phyloP scores from a whole-genome alignment of 2,329 filamentous ascomycete species.

The Beauveria caledonica region DNA sequence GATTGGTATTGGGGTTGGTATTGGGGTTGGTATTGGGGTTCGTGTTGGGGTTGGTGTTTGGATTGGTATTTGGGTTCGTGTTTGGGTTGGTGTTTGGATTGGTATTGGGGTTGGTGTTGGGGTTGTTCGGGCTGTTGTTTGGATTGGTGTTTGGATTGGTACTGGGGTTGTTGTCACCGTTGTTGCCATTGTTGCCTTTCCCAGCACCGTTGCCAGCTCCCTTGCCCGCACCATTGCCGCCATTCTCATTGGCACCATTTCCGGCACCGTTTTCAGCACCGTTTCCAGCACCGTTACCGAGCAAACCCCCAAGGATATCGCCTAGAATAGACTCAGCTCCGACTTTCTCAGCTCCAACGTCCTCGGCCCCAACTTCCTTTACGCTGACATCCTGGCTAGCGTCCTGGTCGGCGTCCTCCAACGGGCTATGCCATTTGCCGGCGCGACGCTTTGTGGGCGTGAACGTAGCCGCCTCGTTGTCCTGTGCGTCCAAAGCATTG shows the following conservation, averaged over 20 bases:
- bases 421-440: background rate
- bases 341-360: background rate
- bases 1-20: too few relatives aligned
- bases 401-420: too few relatives aligned
- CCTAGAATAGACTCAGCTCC: background rate
- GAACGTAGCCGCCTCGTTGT: background rate
- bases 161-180: background rate
- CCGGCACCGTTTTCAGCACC: too few relatives aligned
- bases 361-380: background rate
- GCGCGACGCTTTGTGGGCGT: conserved; percentile 9
- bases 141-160: too few relatives aligned
- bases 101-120: too few relatives aligned
- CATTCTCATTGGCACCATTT: too few relatives aligned
- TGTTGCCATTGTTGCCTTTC: background rate
- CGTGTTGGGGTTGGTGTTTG: too few relatives aligned
- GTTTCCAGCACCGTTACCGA: background rate
- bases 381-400: too few relatives aligned
- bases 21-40: too few relatives aligned
- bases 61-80: too few relatives aligned
- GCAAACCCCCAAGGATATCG: background rate
- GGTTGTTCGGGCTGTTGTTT: too few relatives aligned
- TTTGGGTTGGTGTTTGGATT: too few relatives aligned
- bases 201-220: background rate
- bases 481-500: conserved; percentile 25
- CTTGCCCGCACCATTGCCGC: background rate